Conservation (phyloP, 148 eudicot genomes). For the Diospyros kaki region DNA sequence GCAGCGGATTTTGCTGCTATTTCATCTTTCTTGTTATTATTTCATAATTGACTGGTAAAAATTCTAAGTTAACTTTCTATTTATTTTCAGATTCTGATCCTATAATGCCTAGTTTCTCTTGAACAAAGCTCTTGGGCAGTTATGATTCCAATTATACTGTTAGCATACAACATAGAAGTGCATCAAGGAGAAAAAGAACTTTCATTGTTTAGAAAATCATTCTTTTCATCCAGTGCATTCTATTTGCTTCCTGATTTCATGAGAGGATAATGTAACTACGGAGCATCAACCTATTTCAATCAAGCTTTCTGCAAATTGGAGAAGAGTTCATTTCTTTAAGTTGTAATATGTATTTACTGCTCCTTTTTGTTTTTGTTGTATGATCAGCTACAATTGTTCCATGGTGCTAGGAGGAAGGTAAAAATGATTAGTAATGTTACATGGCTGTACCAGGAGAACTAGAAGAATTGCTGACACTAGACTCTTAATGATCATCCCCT, state of each 20-base stretch:
- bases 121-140: background rate
- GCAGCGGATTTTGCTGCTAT: background rate
- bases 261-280: background rate
- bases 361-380: background rate
- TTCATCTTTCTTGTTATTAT: background rate
- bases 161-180: background rate
- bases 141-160: background rate
- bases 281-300: background rate
- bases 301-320: background rate
- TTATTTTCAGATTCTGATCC: background rate
- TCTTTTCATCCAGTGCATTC: background rate
- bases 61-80: background rate
- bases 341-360: background rate
- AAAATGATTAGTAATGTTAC: background rate
- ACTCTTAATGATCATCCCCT: constrained; percentile 4
- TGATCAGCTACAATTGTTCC: background rate
- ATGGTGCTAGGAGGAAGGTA: background rate
- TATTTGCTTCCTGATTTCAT: background rate
- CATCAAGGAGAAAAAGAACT: background rate
- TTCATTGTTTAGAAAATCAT: background rate
- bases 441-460: constrained; percentile 9
- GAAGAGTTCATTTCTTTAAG: background rate
- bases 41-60: background rate
- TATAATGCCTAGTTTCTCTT: background rate
- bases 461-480: constrained; percentile 14